phyloP scores from a whole-genome alignment of 495 filamentous ascomycete species.

The Evansstolkia leycettana region DNA sequence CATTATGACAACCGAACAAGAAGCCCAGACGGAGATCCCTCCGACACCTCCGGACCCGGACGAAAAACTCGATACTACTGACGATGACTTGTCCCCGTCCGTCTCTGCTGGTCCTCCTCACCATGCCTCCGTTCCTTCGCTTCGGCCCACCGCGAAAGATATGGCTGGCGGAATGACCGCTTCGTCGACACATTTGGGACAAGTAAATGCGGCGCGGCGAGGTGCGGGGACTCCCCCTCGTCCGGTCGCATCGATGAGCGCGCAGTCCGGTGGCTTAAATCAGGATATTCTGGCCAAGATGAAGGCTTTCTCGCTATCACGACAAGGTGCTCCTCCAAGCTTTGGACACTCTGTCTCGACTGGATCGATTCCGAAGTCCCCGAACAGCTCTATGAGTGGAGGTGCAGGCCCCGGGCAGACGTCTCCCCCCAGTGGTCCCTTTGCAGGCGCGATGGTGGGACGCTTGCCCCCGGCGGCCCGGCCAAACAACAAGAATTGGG shows the following conservation, averaged over 20 bases:
- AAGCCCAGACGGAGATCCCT: background rate
- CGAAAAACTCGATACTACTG: constrained; percentile 5
- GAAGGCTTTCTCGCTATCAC: constrained; percentile 59
- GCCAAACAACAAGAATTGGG: constrained; percentile 35
- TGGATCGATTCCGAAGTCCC: constrained; percentile 19
- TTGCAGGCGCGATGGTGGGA: constrained; percentile 24
- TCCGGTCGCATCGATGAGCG: constrained; percentile 41
- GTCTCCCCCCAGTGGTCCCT: constrained; percentile 14
- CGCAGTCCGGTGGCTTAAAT: constrained; percentile 45
- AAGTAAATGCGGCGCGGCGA: constrained; percentile 66
- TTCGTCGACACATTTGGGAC: constrained; percentile 70
- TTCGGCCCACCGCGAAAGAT: constrained; percentile 18
- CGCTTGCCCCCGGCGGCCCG: constrained; percentile 26
- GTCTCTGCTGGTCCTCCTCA: constrained; percentile 1
- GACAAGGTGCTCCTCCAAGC: constrained; percentile 38
- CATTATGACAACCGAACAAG: background rate
- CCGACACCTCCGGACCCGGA: background rate
- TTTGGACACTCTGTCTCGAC: constrained; percentile 23
- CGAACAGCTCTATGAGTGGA: background rate
- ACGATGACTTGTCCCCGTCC: constrained; percentile 16
- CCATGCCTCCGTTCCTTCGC: constrained; percentile 13
- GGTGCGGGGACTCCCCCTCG: constrained; percentile 29
- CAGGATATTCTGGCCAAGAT: constrained; percentile 75
- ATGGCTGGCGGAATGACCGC: constrained; percentile 44
- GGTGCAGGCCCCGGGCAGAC: constrained; percentile 3